Conservation (phyloP, 305 asterid species). For the Fraxinus greggii region DNA sequence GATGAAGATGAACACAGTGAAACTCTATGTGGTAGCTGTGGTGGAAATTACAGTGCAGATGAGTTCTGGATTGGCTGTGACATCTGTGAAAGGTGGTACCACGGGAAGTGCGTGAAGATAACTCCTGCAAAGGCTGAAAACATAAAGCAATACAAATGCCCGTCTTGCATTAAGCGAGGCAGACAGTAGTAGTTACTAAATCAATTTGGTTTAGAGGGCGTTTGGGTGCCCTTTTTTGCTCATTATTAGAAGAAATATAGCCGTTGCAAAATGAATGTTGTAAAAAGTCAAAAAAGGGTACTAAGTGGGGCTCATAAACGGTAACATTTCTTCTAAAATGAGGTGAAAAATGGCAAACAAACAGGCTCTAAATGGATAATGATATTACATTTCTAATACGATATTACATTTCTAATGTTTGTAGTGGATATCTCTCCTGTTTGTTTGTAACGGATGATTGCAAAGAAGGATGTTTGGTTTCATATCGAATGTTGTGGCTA, state of each 20-base stretch:
- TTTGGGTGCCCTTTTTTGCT: background rate
- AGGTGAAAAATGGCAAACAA: background rate
- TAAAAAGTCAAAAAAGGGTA: background rate
- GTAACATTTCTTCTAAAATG: background rate
- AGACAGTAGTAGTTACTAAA: slow-evolving; percentile 19
- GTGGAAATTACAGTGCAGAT: slow-evolving; percentile 31
- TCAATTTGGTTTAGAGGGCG: background rate
- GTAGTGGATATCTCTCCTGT: background rate
- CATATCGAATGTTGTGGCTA: background rate
- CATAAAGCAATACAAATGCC: slow-evolving; percentile 26
- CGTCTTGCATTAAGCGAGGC: slow-evolving; percentile 18
- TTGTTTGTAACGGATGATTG: background rate
- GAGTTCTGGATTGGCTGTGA: slow-evolving; percentile 18
- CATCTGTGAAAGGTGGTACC: slow-evolving; percentile 12
- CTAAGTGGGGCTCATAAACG: background rate
- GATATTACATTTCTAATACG: background rate
- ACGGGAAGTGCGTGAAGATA: slow-evolving; percentile 16
- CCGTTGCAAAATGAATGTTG: background rate
- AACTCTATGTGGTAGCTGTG: slow-evolving; percentile 42
- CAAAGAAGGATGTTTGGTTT: slow-evolving; percentile 6
- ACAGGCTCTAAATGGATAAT: background rate
- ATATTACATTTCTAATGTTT: background rate
- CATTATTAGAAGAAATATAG: background rate
- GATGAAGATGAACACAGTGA: slow-evolving; percentile 44
- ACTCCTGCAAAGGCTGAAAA: slow-evolving; percentile 15